phyloP scores from a whole-genome alignment of 2,329 filamentous ascomycete genomes.

The Drechslera avenae region DNA sequence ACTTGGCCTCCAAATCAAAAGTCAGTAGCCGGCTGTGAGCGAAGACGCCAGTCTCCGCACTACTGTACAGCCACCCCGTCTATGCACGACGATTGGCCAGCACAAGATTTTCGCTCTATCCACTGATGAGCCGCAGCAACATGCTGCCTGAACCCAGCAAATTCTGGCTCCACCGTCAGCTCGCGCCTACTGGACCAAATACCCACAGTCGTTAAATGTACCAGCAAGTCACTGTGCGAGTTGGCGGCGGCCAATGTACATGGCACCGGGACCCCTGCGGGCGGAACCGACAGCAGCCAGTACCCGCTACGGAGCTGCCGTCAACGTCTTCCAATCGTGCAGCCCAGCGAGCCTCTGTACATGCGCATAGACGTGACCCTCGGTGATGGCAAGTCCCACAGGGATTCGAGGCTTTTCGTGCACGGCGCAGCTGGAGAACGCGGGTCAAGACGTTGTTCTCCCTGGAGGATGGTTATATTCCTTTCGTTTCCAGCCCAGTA shows the following conservation, averaged over 20 bases:
- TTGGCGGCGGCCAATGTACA: slow-evolving; percentile 22
- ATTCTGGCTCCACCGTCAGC: slow-evolving; percentile 26
- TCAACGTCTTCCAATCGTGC: slow-evolving; percentile 34
- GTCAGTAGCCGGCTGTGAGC: slow-evolving; percentile 12
- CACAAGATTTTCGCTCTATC: slow-evolving; percentile 22
- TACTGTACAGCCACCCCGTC: slow-evolving; percentile 25
- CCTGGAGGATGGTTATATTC: slow-evolving; percentile 31
- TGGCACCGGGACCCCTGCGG: slow-evolving; percentile 31
- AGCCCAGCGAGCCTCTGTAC: slow-evolving; percentile 23
- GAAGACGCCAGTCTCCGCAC: slow-evolving; percentile 27
- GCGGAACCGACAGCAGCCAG: slow-evolving; percentile 35
- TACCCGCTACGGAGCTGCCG: slow-evolving; percentile 34
- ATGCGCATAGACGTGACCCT: slow-evolving; percentile 22
- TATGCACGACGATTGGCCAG: slow-evolving; percentile 33
- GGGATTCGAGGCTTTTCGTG: slow-evolving; percentile 18
- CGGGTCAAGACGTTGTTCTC: slow-evolving; percentile 22
- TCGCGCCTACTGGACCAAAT: slow-evolving; percentile 22
- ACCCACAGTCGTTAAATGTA: slow-evolving; percentile 21
- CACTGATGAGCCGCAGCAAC: slow-evolving; percentile 36
- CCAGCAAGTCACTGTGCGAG: slow-evolving; percentile 36
- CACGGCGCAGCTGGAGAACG: slow-evolving; percentile 32
- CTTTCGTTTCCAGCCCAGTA: slow-evolving; percentile 34
- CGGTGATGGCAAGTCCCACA: slow-evolving; percentile 33
- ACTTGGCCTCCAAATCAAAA: slow-evolving; percentile 33
- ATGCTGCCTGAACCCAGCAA: slow-evolving; percentile 27